Conservation (phyloP, 495 filamentous ascomycete genomes). For the Opeltia flavorubescens region DNA sequence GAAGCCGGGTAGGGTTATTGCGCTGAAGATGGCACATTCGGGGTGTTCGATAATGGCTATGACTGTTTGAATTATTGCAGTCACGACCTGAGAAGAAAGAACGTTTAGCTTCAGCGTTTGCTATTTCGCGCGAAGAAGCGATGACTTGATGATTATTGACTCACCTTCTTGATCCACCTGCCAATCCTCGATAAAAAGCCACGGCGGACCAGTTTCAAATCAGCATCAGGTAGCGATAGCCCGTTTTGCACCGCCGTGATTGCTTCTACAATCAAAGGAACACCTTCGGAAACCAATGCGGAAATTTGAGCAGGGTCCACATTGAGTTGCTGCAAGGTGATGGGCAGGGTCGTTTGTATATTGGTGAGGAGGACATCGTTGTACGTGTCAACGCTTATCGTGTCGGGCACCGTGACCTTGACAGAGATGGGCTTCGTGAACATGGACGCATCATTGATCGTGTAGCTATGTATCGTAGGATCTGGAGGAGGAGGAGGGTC, state of each 20-base stretch:
- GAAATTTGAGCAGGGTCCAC: not conserved
- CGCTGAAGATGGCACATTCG: not conserved
- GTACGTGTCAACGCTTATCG: not conserved
- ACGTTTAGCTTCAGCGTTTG: not conserved
- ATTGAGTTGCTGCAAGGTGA: not conserved
- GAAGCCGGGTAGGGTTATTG: not conserved
- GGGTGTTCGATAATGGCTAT: not conserved
- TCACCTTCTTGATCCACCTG: not conserved
- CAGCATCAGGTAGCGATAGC: not conserved
- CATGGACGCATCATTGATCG: not conserved
- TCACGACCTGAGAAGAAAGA: too few relatives aligned
- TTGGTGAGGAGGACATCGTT: not conserved
- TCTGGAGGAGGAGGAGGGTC: not conserved
- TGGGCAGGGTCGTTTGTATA: not conserved
- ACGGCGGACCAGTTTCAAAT: not conserved
- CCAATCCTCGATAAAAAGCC: not conserved
- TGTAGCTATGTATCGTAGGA: not conserved
- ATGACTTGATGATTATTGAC: not conserved
- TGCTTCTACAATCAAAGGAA: not conserved
- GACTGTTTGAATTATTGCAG: not conserved
- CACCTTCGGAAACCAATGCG: not conserved
- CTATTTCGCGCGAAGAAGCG: not conserved
- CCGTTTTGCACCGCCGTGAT: not conserved
- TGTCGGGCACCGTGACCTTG: not conserved
- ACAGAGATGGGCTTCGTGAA: not conserved